phyloP scores from a whole-genome alignment of 2,329 filamentous ascomycete species.

The Paecilomyces sp. region DNA sequence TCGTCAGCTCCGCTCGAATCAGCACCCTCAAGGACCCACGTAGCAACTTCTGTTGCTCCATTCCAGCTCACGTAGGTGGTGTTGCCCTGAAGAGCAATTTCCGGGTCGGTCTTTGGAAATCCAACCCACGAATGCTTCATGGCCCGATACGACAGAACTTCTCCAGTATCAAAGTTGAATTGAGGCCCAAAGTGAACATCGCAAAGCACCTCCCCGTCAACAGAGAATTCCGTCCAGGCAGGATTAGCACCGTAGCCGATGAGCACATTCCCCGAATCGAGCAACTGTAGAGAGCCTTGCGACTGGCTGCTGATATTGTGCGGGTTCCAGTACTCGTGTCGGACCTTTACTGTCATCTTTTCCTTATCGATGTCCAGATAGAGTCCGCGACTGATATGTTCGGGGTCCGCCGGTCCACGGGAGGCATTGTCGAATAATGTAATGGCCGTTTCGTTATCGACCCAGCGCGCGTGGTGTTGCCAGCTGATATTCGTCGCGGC shows the following conservation, averaged over 20 bases:
- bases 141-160: neutral
- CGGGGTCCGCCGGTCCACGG: constrained; percentile 11
- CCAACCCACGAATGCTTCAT: neutral
- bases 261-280: constrained; percentile 39
- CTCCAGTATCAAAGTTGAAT: constrained; percentile 6
- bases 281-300: constrained; percentile 38
- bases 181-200: constrained; percentile 42
- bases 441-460: constrained; percentile 20
- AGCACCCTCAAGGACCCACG: constrained; percentile 21
- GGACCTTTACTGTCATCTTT: constrained; percentile 37
- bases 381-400: constrained; percentile 38
- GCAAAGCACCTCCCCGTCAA: constrained; percentile 40
- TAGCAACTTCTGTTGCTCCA: constrained; percentile 27
- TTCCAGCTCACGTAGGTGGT: constrained; percentile 25
- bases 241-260: constrained; percentile 45
- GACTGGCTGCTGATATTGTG: constrained; percentile 31
- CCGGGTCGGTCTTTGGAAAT: neutral
- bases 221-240: constrained; percentile 47
- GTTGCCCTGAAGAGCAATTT: constrained; percentile 21
- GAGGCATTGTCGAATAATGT: constrained; percentile 37
- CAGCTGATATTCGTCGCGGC: constrained; percentile 34
- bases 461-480: constrained; percentile 48
- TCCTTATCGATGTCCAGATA: constrained; percentile 34
- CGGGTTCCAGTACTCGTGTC: constrained; percentile 33
- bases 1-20: neutral